Base-by-base conservation (phyloP, 139 green algal genomes). In the Picochlorum sp. region DNA sequence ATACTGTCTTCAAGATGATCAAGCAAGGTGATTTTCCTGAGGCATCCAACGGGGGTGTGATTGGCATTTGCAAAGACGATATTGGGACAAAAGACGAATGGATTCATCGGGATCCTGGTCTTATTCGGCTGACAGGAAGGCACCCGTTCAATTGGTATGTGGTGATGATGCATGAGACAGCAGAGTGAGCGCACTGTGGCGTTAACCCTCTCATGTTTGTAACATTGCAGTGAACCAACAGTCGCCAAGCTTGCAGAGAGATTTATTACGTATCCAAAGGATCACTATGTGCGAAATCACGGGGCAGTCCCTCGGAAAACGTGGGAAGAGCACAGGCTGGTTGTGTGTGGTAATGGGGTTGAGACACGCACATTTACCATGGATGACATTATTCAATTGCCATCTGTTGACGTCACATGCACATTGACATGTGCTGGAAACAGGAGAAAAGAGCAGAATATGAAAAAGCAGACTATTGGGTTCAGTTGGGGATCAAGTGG, bases 371-470 rank as follows among this genome's bases (percentile, higher is more conserved):
- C 38, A 3, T 79, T 98, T 26, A 88, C 65, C 50, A 97, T 99
- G 91, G 85, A 96, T 44, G 83, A 99, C 45, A 52, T 98, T 0
- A 45, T 90, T 21, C 3, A 15, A 18, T 52, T 95, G 71, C 89
- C 89, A 0, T 70, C 71, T 3, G 60, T 89, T 5, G 91, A 78
- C 11, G 69, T 97, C 4, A 92, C 87, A 2, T 63, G 87, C 26
- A 92, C 83, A 3, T 69, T 95, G 13, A 87, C 86, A 16, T 97
- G 91, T 76, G 90, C 89, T 18, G 90, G 92, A 13, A 97, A 97
- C 76, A 70, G 94, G 4, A 85, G 94, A 51, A 99, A 98, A 77
- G 94, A 99, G 71, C 77, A 97, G 76, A 99, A 99, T 79, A 96
- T 97, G 90, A 62, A 95, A 16, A 97, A 97, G 73, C 91, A 99